These are phyloP conservation scores for Sparassis latifolia DNA, from an alignment of 1,284 basidiomycete genomes.

Conservation along the genomic window DNA sequence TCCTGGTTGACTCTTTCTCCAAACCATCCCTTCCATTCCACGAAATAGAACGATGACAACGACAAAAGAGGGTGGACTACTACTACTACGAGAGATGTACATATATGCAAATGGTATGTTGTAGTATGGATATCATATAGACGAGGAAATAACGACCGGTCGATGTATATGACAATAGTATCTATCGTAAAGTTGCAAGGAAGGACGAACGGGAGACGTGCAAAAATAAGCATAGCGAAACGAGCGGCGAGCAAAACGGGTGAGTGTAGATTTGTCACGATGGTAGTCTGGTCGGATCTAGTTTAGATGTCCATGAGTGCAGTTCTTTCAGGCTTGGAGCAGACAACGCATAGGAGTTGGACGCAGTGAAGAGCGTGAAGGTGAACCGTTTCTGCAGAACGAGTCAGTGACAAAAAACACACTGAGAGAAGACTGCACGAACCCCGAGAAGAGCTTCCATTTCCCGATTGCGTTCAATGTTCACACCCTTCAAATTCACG, in stretches of 20 bases:
- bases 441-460: constrained; percentile 86
- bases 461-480: constrained; percentile 81
- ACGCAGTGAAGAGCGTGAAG: constrained; percentile 85
- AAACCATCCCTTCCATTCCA: neutral
- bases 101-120: constrained; percentile 16
- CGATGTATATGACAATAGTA: neutral
- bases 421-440: constrained; percentile 26
- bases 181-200: too few relatives aligned
- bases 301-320: constrained; percentile 73
- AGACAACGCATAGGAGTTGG: constrained; percentile 84
- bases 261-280: constrained; percentile 6
- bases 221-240: neutral
- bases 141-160: neutral
- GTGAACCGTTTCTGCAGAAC: constrained; percentile 65
- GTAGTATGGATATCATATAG: constrained; percentile 19
- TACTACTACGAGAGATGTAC: constrained; percentile 18
- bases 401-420: constrained; percentile 2
- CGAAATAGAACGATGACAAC: neutral
- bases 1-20: too few relatives aligned
- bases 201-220: too few relatives aligned
- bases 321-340: constrained; percentile 77
- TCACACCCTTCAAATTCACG: constrained; percentile 80
- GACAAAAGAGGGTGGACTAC: constrained; percentile 5
- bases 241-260: constrained; percentile 5
- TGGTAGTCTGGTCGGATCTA: constrained; percentile 64